These are phyloP conservation scores for Coemansia guatemalensis DNA, from an alignment of 192 early-diverging fungal species.

Conservation along the genomic window DNA sequence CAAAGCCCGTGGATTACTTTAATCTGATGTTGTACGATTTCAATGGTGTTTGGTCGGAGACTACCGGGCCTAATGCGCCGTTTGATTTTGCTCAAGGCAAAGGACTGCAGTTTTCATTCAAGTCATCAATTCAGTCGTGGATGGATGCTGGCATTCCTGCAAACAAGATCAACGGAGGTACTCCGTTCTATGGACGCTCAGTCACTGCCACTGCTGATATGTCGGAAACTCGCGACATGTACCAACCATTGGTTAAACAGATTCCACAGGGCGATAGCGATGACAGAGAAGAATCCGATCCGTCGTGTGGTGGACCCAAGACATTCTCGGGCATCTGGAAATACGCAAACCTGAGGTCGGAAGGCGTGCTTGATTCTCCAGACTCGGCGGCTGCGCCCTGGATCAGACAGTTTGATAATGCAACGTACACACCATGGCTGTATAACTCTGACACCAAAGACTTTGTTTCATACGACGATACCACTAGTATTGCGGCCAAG, in stretches of 20 bases:
- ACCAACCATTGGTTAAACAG: constrained; percentile 27
- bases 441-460: constrained; percentile 59
- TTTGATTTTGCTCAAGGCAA: constrained; percentile 35
- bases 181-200: constrained; percentile 65
- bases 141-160: constrained; percentile 61
- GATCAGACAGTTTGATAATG: constrained; percentile 61
- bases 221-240: constrained; percentile 29
- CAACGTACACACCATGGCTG: constrained; percentile 68
- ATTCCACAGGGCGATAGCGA: constrained; percentile 61
- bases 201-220: constrained; percentile 42
- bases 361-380: constrained; percentile 50
- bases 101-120: constrained; percentile 45
- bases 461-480: constrained; percentile 71
- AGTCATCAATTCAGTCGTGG: constrained; percentile 54
- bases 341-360: constrained; percentile 60
- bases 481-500: constrained; percentile 54
- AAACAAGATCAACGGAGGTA: constrained; percentile 58
- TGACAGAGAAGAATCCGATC: constrained; percentile 41
- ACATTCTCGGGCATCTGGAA: constrained; percentile 68
- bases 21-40: constrained; percentile 73
- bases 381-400: constrained; percentile 58
- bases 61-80: constrained; percentile 66
- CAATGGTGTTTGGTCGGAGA: constrained; percentile 59
- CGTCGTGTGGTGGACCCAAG: constrained; percentile 41
- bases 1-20: constrained; percentile 59